Percentiles rank a stretch among this genome's conserved stretches.
Conservation (phyloP, 2,329 filamentous ascomycete genomes). For the Hypoxylon sp. region DNA sequence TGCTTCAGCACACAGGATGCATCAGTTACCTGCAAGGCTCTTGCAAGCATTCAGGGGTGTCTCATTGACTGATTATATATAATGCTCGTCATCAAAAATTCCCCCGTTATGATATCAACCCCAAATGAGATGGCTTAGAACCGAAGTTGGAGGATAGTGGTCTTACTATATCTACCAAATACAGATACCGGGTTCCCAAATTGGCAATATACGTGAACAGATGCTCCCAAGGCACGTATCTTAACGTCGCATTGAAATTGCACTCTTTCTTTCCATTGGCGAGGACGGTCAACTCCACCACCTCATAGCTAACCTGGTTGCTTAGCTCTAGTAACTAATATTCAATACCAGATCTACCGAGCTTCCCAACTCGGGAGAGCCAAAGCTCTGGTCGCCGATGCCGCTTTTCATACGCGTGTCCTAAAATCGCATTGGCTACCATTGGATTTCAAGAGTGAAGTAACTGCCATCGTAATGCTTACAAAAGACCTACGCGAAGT, state of each 20-base stretch:
- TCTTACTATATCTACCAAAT: slow-evolving; percentile 37
- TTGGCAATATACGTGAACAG: slow-evolving; percentile 17
- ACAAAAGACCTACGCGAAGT: slow-evolving; percentile 1
- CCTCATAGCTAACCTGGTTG: slow-evolving; percentile 21
- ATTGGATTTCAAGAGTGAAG: slow-evolving; percentile 13
- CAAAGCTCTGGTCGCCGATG: slow-evolving; percentile 21
- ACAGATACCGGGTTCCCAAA: slow-evolving; percentile 21
- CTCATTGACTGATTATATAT: slow-evolving; percentile 25
- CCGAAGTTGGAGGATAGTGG: slow-evolving; percentile 9
- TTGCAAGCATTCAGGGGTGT: not conserved
- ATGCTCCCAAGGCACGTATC: slow-evolving; percentile 5
- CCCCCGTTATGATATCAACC: slow-evolving; percentile 12
- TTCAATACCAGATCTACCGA: slow-evolving; percentile 25
- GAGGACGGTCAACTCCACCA: not conserved
- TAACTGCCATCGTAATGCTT: slow-evolving; percentile 4
- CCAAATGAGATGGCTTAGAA: slow-evolving; percentile 19
- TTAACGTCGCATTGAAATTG: slow-evolving; percentile 9
- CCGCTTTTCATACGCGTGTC: slow-evolving; percentile 10
- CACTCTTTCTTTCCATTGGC: slow-evolving; percentile 17
- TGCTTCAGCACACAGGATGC: slow-evolving; percentile 41
- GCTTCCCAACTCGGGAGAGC: slow-evolving; percentile 18
- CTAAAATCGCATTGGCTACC: slow-evolving; percentile 7
- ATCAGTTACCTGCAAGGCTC: not conserved
- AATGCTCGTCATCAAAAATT: slow-evolving; percentile 2
- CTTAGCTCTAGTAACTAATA: slow-evolving; percentile 6